Conservation (phyloP, 371 early-diverging fungal genomes). For the Syncephalastrum racemosum region DNA sequence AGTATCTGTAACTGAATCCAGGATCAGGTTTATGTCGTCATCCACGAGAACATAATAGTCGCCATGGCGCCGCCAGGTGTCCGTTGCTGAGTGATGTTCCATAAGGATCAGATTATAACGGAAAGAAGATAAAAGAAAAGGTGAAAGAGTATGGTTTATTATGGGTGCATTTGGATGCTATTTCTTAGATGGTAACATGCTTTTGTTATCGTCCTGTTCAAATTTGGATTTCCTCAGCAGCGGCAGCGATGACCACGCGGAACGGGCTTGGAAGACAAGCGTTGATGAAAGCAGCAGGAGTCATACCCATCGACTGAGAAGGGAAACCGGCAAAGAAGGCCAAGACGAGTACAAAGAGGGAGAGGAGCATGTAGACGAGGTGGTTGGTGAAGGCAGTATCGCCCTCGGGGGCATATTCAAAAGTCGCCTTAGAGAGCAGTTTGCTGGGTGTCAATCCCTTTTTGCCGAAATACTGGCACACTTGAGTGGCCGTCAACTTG, state of each 20-base stretch:
- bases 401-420: conserved; percentile 9
- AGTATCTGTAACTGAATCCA: background rate
- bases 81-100: background rate
- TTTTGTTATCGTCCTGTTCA: too few species aligned
- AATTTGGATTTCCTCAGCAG: too few species aligned
- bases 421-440: background rate
- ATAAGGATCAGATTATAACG: background rate
- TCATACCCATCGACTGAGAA: conserved; percentile 12
- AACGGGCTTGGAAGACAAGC: conserved; percentile 26
- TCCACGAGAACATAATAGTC: conserved; percentile 2
- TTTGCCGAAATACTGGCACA: conserved; percentile 35
- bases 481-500: conserved; percentile 52
- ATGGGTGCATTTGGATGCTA: too few species aligned
- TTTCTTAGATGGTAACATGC: too few species aligned
- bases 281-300: conserved; percentile 45
- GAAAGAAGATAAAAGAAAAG: conserved; percentile 1
- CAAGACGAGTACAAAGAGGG: conserved; percentile 19
- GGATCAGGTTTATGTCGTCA: conserved; percentile 3
- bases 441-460: conserved; percentile 13
- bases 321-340: conserved; percentile 35
- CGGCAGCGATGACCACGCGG: conserved; percentile 14
- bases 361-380: conserved; percentile 6
- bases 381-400: background rate
- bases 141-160: background rate
- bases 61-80: background rate